phyloP scores from a whole-genome alignment of 257 asterid genomes.

The Hygrophila difformis region DNA sequence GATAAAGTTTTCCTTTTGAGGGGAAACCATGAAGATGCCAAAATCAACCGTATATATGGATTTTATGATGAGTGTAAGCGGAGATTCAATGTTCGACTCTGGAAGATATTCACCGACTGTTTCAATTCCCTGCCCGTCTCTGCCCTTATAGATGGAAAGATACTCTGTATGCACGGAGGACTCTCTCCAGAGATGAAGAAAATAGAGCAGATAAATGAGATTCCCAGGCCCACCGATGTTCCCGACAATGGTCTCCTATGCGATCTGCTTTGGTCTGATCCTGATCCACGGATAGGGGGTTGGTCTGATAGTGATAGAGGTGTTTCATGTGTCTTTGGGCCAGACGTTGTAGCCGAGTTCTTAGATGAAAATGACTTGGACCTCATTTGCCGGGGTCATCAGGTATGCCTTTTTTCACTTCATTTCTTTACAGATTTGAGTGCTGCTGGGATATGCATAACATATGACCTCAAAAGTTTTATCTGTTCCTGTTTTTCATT shows the following conservation, averaged over 20 bases:
- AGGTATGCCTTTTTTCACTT: slow-evolving; percentile 32
- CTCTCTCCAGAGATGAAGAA: slow-evolving; percentile 54
- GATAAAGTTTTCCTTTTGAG: slow-evolving; percentile 55
- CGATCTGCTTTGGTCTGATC: slow-evolving; percentile 77
- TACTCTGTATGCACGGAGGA: slow-evolving; percentile 80
- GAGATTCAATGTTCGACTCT: slow-evolving; percentile 66
- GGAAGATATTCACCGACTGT: slow-evolving; percentile 81
- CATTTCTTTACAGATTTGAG: neutral
- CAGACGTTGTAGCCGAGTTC: slow-evolving; percentile 55
- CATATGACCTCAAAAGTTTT: neutral
- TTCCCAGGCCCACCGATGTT: slow-evolving; percentile 52
- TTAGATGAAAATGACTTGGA: slow-evolving; percentile 49
- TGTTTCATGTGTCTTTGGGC: slow-evolving; percentile 65
- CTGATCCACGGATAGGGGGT: slow-evolving; percentile 53
- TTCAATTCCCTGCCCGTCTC: slow-evolving; percentile 68
- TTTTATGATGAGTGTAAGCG: slow-evolving; percentile 76
- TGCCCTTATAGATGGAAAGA: slow-evolving; percentile 67
- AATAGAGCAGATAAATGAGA: slow-evolving; percentile 47
- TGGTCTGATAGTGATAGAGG: slow-evolving; percentile 77
- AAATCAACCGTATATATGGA: slow-evolving; percentile 70
- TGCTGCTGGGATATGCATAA: too few species aligned
- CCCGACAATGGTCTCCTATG: slow-evolving; percentile 65
- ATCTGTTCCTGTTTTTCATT: neutral
- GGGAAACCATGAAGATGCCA: slow-evolving; percentile 86
- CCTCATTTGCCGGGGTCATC: slow-evolving; percentile 76